phyloP scores from a whole-genome alignment of 306 rosid genomes.

The Notholithocarpus densiflorus region DNA sequence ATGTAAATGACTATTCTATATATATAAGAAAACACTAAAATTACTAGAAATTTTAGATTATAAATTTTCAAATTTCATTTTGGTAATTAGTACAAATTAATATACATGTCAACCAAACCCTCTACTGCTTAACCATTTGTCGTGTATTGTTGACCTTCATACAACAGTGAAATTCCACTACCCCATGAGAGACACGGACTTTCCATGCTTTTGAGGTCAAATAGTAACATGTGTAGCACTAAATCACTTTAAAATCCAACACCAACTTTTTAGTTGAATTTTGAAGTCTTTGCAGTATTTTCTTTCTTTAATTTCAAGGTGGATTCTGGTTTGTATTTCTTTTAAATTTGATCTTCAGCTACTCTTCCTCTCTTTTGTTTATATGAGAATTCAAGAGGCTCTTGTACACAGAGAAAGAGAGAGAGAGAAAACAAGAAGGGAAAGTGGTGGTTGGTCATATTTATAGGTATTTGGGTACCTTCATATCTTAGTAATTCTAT shows the following conservation, averaged over 20 bases:
- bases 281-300: background rate
- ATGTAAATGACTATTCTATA: background rate
- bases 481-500: conserved; percentile 9
- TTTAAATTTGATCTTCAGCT: background rate
- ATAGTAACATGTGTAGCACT: conserved; percentile 27
- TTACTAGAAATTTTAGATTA: no score
- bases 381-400: background rate
- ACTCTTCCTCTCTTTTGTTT: background rate
- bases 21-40: no score
- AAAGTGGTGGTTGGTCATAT: conserved; percentile 30
- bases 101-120: background rate
- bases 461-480: conserved; percentile 34
- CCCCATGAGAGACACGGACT: conserved; percentile 35
- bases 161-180: conserved; percentile 71
- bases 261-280: conserved; percentile 23
- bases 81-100: no score
- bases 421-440: conserved; percentile 16
- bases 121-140: conserved; percentile 33
- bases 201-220: conserved; percentile 50
- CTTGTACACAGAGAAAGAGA: background rate
- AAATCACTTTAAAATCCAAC: conserved; percentile 9
- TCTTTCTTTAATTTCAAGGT: background rate
- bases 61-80: no score
- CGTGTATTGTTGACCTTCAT: conserved; percentile 74
- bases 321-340: background rate